phyloP scores from a whole-genome alignment of 768 basidiomycete genomes.

The Kwoniella bestiolae region DNA sequence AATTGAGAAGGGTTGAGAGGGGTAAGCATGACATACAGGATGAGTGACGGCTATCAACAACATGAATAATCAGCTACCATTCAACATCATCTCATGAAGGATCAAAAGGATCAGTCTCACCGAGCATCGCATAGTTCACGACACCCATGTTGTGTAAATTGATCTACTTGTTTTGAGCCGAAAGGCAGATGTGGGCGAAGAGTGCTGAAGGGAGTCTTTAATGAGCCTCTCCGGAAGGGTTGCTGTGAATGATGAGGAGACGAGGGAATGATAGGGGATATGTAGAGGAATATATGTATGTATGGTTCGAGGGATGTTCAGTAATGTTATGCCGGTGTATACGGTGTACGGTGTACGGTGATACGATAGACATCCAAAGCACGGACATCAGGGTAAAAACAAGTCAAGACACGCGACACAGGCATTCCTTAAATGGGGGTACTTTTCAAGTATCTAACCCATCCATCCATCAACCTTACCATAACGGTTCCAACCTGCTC shows the following conservation, averaged over 20 bases:
- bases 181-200: not conserved
- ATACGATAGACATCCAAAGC: not conserved
- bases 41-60: constrained; percentile 40
- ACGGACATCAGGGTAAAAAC: not conserved
- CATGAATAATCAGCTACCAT: too few relatives aligned
- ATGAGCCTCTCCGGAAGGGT: not conserved
- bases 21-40: constrained; percentile 30
- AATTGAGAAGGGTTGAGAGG: too few relatives aligned
- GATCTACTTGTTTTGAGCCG: not conserved
- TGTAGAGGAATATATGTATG: not conserved
- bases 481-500: too few relatives aligned
- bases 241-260: too few relatives aligned
- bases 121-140: constrained; percentile 13
- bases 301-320: not conserved
- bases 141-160: constrained; percentile 15
- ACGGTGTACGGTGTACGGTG: not conserved
- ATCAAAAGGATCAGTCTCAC: constrained; percentile 3
- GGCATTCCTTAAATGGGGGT: too few relatives aligned
- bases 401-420: too few relatives aligned
- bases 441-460: too few relatives aligned
- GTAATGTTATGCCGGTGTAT: not conserved
- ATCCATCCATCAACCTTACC: too few relatives aligned
- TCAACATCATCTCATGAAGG: constrained; percentile 2
- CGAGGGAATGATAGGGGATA: too few relatives aligned
- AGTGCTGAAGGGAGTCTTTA: not conserved